Conservation (phyloP, 441 rosid genomes). For the Melianthus villosus region DNA sequence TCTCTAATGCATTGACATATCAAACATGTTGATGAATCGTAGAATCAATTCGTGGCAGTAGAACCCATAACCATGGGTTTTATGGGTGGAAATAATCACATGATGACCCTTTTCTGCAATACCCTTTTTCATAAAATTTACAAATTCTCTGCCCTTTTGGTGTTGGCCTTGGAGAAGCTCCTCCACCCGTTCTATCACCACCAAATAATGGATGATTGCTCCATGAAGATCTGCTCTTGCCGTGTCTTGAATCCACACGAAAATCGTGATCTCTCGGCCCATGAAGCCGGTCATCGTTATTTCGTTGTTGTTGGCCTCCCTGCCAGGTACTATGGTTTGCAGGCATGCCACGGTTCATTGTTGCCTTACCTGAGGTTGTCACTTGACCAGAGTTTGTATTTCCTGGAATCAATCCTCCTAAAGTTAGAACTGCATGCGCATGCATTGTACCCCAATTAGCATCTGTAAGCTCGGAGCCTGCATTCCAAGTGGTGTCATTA, state of each 20-base stretch:
- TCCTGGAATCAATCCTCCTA: slow-evolving; percentile 18
- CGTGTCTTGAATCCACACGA: slow-evolving; percentile 5
- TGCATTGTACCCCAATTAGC: slow-evolving; percentile 16
- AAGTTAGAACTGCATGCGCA: slow-evolving; percentile 17
- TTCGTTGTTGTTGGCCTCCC: slow-evolving; percentile 29
- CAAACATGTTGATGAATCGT: too few relatives aligned
- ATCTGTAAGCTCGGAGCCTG: slow-evolving; percentile 15
- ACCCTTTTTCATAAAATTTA: slow-evolving; percentile 67
- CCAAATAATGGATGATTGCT: slow-evolving; percentile 32
- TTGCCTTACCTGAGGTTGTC: slow-evolving; percentile 12
- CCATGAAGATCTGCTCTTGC: slow-evolving; percentile 27
- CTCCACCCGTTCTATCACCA: slow-evolving; percentile 36
- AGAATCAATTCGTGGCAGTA: too few relatives aligned
- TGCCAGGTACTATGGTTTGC: slow-evolving; percentile 16
- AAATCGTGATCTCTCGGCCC: slow-evolving; percentile 26
- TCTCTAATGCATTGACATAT: too few relatives aligned
- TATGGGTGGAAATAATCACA: slow-evolving; percentile 79
- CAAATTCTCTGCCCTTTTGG: slow-evolving; percentile 67
- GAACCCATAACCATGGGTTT: too few relatives aligned
- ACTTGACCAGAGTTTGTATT: slow-evolving; percentile 15
- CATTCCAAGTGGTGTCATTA: slow-evolving; percentile 16
- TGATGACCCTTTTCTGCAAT: slow-evolving; percentile 69
- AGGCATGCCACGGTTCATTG: slow-evolving; percentile 10
- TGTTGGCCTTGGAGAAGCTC: slow-evolving; percentile 27
- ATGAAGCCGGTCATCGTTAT: slow-evolving; percentile 23